Base-by-base conservation (phyloP, 225 moss, liverwort and hornwort genomes). In the Rhytidiadelphus loreus region DNA sequence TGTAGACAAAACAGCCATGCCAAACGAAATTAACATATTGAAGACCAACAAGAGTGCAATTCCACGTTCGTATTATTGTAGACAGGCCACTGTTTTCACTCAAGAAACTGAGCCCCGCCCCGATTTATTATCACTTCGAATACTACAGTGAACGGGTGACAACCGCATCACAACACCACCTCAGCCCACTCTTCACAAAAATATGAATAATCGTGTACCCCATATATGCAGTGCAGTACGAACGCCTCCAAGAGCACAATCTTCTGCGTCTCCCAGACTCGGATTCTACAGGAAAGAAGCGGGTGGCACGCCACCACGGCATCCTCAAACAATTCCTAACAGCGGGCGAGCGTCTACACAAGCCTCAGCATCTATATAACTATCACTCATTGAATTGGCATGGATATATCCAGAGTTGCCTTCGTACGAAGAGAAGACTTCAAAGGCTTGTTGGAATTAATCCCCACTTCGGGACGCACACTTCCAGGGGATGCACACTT, bases 221-320 rank as follows among this genome's bases (percentile, higher is more conserved):
- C 6, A 50, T n/a, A n/a, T n/a, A n/a, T 16, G 23, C 35, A 61
- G 57, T 16, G 32, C 16, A 81, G 63, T 29, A 18, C 33, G 25
- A 50, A 11, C 30, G 7, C 30, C 74, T 50, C 20, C 53, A 73
- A 19, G 15, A 74, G 64, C 68, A 68, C 90, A 89, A 87, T 70
- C 73, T 62, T 88, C 68, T 87, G 74, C 50, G 35, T 33, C 39
- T 37, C 35, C 30, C 44, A 71, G 33, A 37, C 71, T 28, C 37
- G 72, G 64, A 87, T 70, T 28, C 35, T 59, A 85, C 24, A 80
- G 43, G 55, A 37, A 81, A 86, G 88, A 60, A 87, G 92, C 89
- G 89, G 91, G 92, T 89, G 80, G 59, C 3, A 46, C 20, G 37
- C 72, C 89, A 92, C 91, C 92, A 83, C 92, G 22, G 89, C 92